Percentiles rank a stretch among this genome's conserved stretches.
These are phyloP conservation scores for Fusarium solani-melongenae DNA, from an alignment of 2,329 filamentous ascomycete species.

Conservation along the genomic window DNA sequence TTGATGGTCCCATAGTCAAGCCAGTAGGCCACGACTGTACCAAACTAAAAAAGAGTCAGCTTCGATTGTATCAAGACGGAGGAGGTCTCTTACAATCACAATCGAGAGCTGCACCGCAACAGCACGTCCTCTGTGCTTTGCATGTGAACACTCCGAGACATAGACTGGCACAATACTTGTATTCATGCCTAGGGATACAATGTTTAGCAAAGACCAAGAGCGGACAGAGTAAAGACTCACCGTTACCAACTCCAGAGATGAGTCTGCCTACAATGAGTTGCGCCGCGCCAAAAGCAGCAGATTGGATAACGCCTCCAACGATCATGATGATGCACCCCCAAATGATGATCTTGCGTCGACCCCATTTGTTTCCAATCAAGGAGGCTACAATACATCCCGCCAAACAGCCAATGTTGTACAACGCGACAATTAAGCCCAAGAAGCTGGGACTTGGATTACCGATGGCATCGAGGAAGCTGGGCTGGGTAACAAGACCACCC, in stretches of 20 bases:
- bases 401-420: conserved; percentile 22
- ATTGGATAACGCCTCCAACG: conserved; percentile 4
- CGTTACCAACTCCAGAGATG: not conserved
- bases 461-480: conserved; percentile 16
- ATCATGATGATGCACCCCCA: conserved; percentile 22
- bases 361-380: conserved; percentile 3
- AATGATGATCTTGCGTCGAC: conserved; percentile 8
- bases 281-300: not conserved
- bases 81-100: not conserved
- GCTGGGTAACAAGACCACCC: conserved; percentile 14
- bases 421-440: conserved; percentile 17
- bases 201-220: not conserved
- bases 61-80: not conserved
- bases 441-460: conserved; percentile 14
- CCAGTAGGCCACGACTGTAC: not conserved
- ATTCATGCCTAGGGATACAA: not conserved
- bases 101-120: not conserved
- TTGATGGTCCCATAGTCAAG: not conserved
- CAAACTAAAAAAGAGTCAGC: not conserved
- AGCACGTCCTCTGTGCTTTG: not conserved
- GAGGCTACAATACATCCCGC: conserved; percentile 10
- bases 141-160: not conserved
- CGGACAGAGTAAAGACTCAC: not conserved
- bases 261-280: not conserved
- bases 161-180: not conserved